Evolutionary conservation across 2,329 filamentous ascomycete species (phyloP).

Genomic region (Cladosporium sp.): DNA sequence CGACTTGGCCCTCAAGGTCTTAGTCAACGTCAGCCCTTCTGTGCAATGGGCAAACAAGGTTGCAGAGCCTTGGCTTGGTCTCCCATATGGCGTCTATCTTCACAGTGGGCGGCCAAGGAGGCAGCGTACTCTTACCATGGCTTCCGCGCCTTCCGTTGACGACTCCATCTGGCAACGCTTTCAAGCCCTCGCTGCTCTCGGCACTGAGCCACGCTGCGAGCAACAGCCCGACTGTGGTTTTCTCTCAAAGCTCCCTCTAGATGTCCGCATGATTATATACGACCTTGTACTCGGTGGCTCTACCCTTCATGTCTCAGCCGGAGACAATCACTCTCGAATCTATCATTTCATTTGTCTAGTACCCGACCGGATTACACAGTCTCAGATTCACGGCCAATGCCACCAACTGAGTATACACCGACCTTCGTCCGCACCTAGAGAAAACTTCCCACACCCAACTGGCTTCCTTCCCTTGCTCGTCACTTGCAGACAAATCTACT

Average conservation of each 20-base stretch:
- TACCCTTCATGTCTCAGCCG: constrained; percentile 24
- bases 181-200: constrained; percentile 19
- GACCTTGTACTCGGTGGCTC: constrained; percentile 26
- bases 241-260: constrained; percentile 25
- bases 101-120: constrained; percentile 22
- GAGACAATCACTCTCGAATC: constrained; percentile 18
- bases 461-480: constrained; percentile 25
- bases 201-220: constrained; percentile 19
- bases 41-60: constrained; percentile 27
- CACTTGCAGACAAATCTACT: constrained; percentile 28
- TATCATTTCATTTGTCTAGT: constrained; percentile 22
- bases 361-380: constrained; percentile 20
- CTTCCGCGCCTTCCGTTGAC: constrained; percentile 17
- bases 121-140: constrained; percentile 24
- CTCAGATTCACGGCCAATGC: constrained; percentile 19
- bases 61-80: constrained; percentile 26
- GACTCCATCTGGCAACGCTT: constrained; percentile 22
- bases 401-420: constrained; percentile 17
- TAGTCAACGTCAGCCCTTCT: constrained; percentile 26
- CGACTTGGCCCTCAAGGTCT: constrained; percentile 24
- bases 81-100: constrained; percentile 29
- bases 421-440: constrained; percentile 17
- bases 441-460: constrained; percentile 17
- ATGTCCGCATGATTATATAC: constrained; percentile 29
- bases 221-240: constrained; percentile 22